These are phyloP conservation scores for Earliella scabrosa DNA, from an alignment of 1,284 basidiomycete genomes.

Conservation along the genomic window DNA sequence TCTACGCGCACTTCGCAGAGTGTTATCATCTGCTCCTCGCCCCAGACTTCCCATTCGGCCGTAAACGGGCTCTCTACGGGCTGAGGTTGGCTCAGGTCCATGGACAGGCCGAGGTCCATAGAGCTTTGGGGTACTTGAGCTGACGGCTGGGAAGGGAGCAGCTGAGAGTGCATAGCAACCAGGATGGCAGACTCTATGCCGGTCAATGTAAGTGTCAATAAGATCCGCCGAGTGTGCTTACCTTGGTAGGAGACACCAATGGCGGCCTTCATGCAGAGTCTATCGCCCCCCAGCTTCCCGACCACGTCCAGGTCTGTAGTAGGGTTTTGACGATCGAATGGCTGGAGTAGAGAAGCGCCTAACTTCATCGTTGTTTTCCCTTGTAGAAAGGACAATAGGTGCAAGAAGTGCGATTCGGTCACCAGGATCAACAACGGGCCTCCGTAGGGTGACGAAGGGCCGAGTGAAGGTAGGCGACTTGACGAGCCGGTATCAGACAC, in stretches of 20 bases:
- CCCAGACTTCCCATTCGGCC: slow-evolving; percentile 62
- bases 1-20: slow-evolving; percentile 62
- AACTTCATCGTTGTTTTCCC: slow-evolving; percentile 26
- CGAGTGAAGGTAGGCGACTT: slow-evolving; percentile 35
- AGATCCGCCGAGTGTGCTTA: slow-evolving; percentile 29
- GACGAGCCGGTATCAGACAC: slow-evolving; percentile 34
- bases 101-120: slow-evolving; percentile 49
- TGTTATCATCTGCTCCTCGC: slow-evolving; percentile 64
- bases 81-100: slow-evolving; percentile 40
- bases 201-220: not conserved
- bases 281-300: slow-evolving; percentile 47
- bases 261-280: slow-evolving; percentile 60
- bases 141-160: slow-evolving; percentile 27
- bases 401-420: slow-evolving; percentile 35
- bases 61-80: slow-evolving; percentile 37
- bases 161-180: slow-evolving; percentile 62
- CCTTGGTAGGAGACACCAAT: slow-evolving; percentile 71
- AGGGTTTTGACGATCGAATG: slow-evolving; percentile 23
- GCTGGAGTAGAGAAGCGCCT: slow-evolving; percentile 30
- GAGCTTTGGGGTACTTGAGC: slow-evolving; percentile 37
- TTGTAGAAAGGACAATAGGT: slow-evolving; percentile 28
- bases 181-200: slow-evolving; percentile 60
- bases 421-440: slow-evolving; percentile 36
- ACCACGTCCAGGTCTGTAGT: slow-evolving; percentile 33
- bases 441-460: slow-evolving; percentile 29